A percentile compares a stretch with the other conserved stretches of the same genome.
Evolutionary conservation across 75 land plant species (phyloP).

Genomic region (Chamaecyparis obtusa): DNA sequence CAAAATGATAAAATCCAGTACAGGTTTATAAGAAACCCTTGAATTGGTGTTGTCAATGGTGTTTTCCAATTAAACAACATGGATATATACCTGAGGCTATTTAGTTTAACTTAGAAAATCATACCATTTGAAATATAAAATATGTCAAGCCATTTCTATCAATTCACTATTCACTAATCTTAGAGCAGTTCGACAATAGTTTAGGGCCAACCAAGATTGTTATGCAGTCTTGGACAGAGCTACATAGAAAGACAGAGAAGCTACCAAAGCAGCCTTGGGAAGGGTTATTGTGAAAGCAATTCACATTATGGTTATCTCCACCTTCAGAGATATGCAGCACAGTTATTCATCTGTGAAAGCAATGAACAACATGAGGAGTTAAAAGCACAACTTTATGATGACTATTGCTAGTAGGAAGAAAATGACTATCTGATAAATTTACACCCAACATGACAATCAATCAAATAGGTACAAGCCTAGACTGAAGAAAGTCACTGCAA

Average conservation of each 20-base stretch:
- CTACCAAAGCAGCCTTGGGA: not conserved
- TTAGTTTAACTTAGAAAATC: not conserved
- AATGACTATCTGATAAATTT: not conserved
- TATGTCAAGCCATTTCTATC: not conserved
- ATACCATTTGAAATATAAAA: not conserved
- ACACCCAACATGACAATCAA: not conserved
- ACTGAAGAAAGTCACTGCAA: not conserved
- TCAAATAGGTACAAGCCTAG: not conserved
- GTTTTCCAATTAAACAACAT: not conserved
- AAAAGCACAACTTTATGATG: not conserved
- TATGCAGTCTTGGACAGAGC: not conserved
- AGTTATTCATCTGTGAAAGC: not conserved
- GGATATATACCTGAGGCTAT: not conserved
- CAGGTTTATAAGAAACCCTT: not conserved
- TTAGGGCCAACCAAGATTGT: not conserved
- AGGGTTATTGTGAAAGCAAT: not conserved
- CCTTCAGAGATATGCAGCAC: not conserved
- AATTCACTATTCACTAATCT: not conserved
- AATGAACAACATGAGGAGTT: not conserved
- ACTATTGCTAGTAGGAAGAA: not conserved
- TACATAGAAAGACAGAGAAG: not conserved
- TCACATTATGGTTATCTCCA: not conserved
- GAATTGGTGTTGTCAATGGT: not conserved
- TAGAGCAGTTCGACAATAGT: not conserved
- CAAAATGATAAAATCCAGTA: not conserved